Evolutionary conservation across 2,329 filamentous ascomycete genomes (phyloP).

Genomic region (Mollisia scopiformis): DNA sequence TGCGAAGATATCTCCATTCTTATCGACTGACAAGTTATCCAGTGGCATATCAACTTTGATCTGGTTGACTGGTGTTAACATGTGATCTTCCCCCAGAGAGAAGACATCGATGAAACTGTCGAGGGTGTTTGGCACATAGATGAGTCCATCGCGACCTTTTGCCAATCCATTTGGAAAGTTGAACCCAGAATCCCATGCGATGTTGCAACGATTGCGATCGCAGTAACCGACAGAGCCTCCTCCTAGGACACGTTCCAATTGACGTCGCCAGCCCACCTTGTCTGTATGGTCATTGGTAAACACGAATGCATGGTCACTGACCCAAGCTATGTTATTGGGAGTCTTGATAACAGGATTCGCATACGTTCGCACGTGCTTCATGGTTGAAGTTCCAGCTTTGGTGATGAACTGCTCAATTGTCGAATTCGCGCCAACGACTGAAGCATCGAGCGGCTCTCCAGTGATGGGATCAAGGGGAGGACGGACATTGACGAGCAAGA

Average conservation of each 20-base stretch:
- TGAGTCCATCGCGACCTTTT: conserved; percentile 36
- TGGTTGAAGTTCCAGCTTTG: conserved; percentile 24
- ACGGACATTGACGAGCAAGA: conserved; percentile 40
- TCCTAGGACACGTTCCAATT: conserved; percentile 32
- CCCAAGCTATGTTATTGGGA: conserved; percentile 40
- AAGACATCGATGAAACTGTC: conserved; percentile 32
- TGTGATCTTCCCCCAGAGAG: conserved; percentile 22
- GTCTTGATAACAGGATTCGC: conserved; percentile 36
- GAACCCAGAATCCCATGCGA: conserved; percentile 31
- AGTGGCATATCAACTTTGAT: conserved; percentile 36
- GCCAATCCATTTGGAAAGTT: conserved; percentile 39
- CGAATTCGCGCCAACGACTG: conserved; percentile 38
- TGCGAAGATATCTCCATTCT: conserved; percentile 39
- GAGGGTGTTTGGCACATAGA: conserved; percentile 38
- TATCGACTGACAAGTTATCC: conserved; percentile 42
- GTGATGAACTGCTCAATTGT: conserved; percentile 42
- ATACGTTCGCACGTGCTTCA: conserved; percentile 39
- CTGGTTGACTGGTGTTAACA: conserved; percentile 25
- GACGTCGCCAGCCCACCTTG: conserved; percentile 34
- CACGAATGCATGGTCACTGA: conserved; percentile 38
- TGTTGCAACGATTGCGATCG: conserved; percentile 30
- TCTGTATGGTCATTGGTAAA: conserved; percentile 41
- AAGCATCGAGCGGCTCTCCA: conserved; percentile 36
- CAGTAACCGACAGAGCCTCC: conserved; percentile 38
- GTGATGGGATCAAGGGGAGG: conserved; percentile 37